Conservation (phyloP, 2,329 filamentous ascomycete species). For the Stagonosporopsis chrysanthemi region DNA sequence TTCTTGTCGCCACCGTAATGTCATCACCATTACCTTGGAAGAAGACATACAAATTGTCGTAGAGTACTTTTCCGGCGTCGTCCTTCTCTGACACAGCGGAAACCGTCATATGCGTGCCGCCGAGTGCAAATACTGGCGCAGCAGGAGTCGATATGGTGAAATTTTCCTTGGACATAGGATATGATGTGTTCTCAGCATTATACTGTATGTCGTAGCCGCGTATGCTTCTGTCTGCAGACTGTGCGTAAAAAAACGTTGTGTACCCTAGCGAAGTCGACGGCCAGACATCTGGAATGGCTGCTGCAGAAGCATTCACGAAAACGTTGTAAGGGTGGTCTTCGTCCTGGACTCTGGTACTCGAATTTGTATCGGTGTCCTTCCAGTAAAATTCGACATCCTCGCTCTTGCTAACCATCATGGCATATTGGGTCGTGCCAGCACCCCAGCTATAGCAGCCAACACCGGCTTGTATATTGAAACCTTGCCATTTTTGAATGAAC, state of each 20-base stretch:
- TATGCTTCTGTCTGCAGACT: constrained; percentile 47
- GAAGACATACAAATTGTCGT: constrained; percentile 45
- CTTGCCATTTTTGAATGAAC: constrained; percentile 46
- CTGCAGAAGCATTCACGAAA: constrained; percentile 43
- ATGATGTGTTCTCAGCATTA: constrained; percentile 50
- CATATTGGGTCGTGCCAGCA: constrained; percentile 50
- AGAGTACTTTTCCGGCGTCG: constrained; percentile 25
- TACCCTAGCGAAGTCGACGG: constrained; percentile 52
- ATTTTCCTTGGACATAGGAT: constrained; percentile 29
- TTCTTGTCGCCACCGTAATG: constrained; percentile 40
- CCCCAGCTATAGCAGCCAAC: constrained; percentile 56
- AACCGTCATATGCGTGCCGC: constrained; percentile 52
- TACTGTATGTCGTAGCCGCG: constrained; percentile 52
- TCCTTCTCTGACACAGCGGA: constrained; percentile 42
- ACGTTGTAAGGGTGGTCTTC: constrained; percentile 51
- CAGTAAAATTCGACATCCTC: constrained; percentile 54
- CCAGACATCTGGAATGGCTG: constrained; percentile 47
- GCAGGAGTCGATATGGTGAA: constrained; percentile 45
- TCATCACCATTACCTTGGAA: constrained; percentile 42
- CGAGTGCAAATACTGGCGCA: constrained; percentile 41
- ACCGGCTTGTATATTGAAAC: constrained; percentile 54
- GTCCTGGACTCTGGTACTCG: constrained; percentile 32
- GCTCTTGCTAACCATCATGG: constrained; percentile 53
- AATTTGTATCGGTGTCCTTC: constrained; percentile 52
- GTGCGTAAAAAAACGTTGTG: constrained; percentile 54